A percentile compares a stretch with the other conserved stretches of the same genome.
Conservation (phyloP, 768 basidiomycete genomes). For the Phaeotremella skinneri region DNA sequence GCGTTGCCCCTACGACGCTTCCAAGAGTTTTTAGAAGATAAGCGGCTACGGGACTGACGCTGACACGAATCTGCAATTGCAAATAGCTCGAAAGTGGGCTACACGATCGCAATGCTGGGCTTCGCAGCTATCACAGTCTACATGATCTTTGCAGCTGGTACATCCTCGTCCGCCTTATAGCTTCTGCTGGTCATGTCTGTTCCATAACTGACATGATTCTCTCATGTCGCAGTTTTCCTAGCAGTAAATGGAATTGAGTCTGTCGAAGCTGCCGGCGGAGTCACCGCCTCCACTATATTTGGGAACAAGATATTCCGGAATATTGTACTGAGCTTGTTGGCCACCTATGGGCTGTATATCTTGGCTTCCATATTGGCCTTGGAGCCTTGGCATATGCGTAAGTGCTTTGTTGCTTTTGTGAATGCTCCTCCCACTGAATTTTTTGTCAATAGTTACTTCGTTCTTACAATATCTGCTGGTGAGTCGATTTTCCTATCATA, state of each 20-base stretch:
- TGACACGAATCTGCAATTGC: too few relatives aligned
- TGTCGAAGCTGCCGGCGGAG: conserved; percentile 55
- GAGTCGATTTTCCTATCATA: too few relatives aligned
- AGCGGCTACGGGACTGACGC: too few relatives aligned
- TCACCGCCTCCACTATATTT: conserved; percentile 65
- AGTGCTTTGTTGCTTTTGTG: conserved; percentile 7
- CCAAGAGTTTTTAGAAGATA: too few relatives aligned
- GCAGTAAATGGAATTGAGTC: conserved; percentile 75
- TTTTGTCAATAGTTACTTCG: conserved; percentile 61
- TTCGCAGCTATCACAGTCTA: conserved; percentile 92
- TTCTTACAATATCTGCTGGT: conserved; percentile 63
- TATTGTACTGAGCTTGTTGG: conserved; percentile 77
- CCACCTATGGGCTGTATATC: conserved; percentile 87
- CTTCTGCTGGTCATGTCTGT: not conserved
- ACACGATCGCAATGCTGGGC: conserved; percentile 78
- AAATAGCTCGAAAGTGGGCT: conserved; percentile 70
- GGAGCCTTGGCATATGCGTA: conserved; percentile 93
- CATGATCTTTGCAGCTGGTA: conserved; percentile 66
- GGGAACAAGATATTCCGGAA: conserved; percentile 70
- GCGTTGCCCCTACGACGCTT: not conserved
- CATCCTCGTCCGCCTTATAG: conserved; percentile 9
- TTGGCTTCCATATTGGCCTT: conserved; percentile 74
- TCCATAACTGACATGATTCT: not conserved
- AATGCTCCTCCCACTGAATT: not conserved
- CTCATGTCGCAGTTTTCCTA: conserved; percentile 63